These are phyloP conservation scores for Chrysanthemum makinoi DNA, from an alignment of 129 eudicot species.

Conservation along the genomic window DNA sequence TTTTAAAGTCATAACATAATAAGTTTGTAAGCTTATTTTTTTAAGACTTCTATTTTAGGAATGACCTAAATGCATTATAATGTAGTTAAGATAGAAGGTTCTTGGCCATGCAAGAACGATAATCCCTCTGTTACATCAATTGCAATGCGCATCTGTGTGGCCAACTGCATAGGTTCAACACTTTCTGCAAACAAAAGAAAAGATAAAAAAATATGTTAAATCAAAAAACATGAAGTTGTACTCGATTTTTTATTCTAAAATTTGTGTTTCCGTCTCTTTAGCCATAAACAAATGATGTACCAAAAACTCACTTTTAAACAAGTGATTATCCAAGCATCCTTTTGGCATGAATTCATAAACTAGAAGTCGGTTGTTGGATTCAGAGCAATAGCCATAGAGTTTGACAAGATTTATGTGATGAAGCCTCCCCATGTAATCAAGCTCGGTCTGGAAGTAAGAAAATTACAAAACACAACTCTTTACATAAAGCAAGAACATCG, in stretches of 20 bases:
- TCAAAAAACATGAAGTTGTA: neutral
- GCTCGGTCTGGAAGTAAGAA: slow-evolving; percentile 53
- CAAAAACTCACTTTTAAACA: slow-evolving; percentile 56
- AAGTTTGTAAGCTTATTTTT: too few species aligned
- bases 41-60: too few species aligned
- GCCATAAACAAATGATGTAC: neutral
- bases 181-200: slow-evolving; percentile 37
- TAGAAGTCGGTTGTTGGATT: slow-evolving; percentile 52
- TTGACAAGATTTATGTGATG: slow-evolving; percentile 59
- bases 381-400: slow-evolving; percentile 64
- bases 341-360: slow-evolving; percentile 77
- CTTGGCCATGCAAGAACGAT: slow-evolving; percentile 61
- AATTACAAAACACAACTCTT: neutral
- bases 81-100: slow-evolving; percentile 49
- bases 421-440: slow-evolving; percentile 61
- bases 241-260: neutral
- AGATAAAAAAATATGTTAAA: neutral
- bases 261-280: slow-evolving; percentile 9
- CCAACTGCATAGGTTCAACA: slow-evolving; percentile 59
- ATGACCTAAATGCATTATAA: too few species aligned
- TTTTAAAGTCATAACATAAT: too few species aligned
- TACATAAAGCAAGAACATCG: neutral
- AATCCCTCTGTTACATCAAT: slow-evolving; percentile 65
- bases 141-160: slow-evolving; percentile 56
- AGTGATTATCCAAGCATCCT: slow-evolving; percentile 71